Evolutionary conservation across 345 rosid genomes (phyloP), one percentile per base, ranked within the genome.

Genomic region (Clarkia xantiana): DNA sequence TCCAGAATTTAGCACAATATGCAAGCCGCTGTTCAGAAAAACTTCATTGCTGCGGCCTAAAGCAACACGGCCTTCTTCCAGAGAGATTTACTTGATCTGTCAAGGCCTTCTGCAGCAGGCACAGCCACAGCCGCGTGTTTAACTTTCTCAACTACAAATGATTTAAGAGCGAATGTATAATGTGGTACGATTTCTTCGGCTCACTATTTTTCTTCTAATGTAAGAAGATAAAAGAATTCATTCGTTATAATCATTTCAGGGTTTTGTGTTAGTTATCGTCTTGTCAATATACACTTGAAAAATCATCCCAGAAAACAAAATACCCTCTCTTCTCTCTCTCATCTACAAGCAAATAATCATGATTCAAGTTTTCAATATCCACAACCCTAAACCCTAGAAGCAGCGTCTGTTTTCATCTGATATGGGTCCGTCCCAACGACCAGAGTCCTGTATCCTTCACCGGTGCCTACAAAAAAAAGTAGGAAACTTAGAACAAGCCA

Each of bases 361-460:
- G n/a, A n/a, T n/a, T n/a, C n/a, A n/a, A n/a, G n/a, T n/a, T n/a
- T 22, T 22, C 25, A 22, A 22, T 22, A 22, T 22, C 25, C 36
- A 29, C 36, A 29, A 5, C 36, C 8, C 36, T 29, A 1, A 23
- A 29, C 1, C 8, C 8, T 5, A 7, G 1, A 2, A 16, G 29
- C 18, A 18, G 49, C 62, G 18, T 6, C 36, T 13, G 47, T 45
- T 34, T 58, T 74, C 71, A 89, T 62, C 95, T 71, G 41, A 90
- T 86, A 13, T 90, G 87, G 25, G 95, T 79, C 57, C 89, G 60
- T 47, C 96, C 98, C 23, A 84, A 40, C 18, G 98, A 91, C 98
- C 96, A 86, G 15, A 86, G 84, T n/a, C 94, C 88, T 5, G 93
- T 72, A 55, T 91, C 96, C 68, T 77, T 86, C 54, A 86, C 94